Base-by-base conservation (phyloP, 2,329 filamentous ascomycete species). In the Diaporthe citriasiana region DNA sequence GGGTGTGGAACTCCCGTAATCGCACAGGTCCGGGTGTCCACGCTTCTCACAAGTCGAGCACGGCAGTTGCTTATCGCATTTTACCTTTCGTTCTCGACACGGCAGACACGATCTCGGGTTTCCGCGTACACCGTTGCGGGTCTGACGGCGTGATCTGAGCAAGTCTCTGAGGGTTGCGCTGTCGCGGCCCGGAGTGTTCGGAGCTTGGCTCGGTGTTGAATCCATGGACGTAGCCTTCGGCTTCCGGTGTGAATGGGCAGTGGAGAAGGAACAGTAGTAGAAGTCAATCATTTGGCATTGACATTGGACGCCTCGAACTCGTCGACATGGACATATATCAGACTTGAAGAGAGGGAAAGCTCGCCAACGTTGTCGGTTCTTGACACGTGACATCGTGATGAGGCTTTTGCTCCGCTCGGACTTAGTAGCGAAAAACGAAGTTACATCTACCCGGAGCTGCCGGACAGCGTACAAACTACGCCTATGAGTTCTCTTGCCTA, bases 1-100 rank as follows among this genome's bases (percentile, higher is more conserved):
- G 6, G 27, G 30, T 17, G 60, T 30, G 42, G 60, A 35, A 35
- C 30, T 5, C 17, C 30, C 60, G 19, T 65, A 65, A 13, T 65
- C 60, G 60, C 60, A 65, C 42, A 65, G n/a, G 25, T 65, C 60
- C 42, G 60, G 42, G 60, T 65, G 60, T 10, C 42, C 60, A 13
- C 60, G 60, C 60, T 65, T 65, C 60, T 65, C 19, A 25, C 60
- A 65, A 10, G 42, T 47, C 60, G 40, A 25, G 10, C 60, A 65
- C 10, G 60, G 60, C 6, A 65, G 10, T 42, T 65, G 60, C n/a
- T 65, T 47, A 30, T 65, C 60, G 19, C 60, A 65, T 47, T 35
- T 65, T 10, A 65, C 60, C 60, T 65, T 65, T 9, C 60, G 60
- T 19, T 65, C 60, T 17, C 60, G 60, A 1, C 60, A 65, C 13